Evolutionary conservation across 2,329 filamentous ascomycete species (phyloP).

Genomic region (Aulographum hederae): DNA sequence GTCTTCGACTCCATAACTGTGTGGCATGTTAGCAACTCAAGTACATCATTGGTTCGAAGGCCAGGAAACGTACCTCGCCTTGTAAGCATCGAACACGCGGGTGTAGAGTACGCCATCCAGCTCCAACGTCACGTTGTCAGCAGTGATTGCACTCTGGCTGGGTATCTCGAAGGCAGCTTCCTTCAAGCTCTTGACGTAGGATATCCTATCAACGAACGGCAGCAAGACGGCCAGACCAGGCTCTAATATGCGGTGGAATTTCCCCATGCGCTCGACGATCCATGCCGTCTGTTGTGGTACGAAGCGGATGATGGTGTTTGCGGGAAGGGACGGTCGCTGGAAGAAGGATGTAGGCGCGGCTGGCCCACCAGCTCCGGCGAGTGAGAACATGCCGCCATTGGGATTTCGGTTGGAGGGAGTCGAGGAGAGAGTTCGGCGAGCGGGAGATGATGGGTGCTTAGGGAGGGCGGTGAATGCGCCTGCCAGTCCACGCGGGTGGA

Average conservation of each 20-base stretch:
- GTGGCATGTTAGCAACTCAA: constrained; percentile 2
- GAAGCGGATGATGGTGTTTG: constrained; percentile 89
- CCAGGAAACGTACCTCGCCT: constrained; percentile 54
- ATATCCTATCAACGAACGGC: constrained; percentile 85
- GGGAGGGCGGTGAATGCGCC: too few relatives aligned
- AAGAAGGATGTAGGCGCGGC: constrained; percentile 13
- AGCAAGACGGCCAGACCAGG: constrained; percentile 79
- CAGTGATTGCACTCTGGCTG: constrained; percentile 92
- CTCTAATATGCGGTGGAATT: constrained; percentile 83
- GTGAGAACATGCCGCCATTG: too few relatives aligned
- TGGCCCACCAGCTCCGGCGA: too few relatives aligned
- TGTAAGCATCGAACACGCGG: constrained; percentile 92
- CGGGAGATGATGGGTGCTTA: too few relatives aligned
- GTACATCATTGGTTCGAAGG: neutral
- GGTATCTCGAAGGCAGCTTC: constrained; percentile 94
- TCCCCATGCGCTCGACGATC: constrained; percentile 99
- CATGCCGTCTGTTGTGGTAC: constrained; percentile 99
- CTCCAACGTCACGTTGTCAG: constrained; percentile 94
- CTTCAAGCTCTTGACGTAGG: constrained; percentile 96
- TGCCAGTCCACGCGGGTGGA: too few relatives aligned
- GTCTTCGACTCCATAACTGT: constrained; percentile 91
- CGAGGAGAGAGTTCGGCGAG: too few relatives aligned
- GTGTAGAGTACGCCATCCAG: constrained; percentile 93
- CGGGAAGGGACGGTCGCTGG: constrained; percentile 45
- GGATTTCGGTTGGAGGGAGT: constrained; percentile 25